Percentiles rank a stretch among this genome's conserved stretches.
Conservation (phyloP, 306 rosid species). For the Pachyrhizus erosus region DNA sequence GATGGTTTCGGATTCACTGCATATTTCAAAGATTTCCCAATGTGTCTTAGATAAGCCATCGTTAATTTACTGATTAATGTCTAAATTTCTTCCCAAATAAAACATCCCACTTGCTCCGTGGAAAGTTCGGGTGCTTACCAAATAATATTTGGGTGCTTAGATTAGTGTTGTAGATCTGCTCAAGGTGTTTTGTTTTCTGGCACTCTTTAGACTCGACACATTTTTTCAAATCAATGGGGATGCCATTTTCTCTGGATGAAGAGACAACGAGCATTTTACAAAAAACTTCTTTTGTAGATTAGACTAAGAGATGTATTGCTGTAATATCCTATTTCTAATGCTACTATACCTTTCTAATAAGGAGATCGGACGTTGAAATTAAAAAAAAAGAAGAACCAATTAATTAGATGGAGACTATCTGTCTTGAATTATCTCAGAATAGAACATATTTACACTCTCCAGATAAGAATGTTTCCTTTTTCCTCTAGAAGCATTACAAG, state of each 20-base stretch:
- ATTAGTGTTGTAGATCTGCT: background rate
- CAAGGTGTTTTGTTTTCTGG: constrained; percentile 14
- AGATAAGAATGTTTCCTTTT: background rate
- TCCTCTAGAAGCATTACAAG: background rate
- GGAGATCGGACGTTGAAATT: background rate
- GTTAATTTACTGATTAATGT: background rate
- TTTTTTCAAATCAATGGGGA: background rate
- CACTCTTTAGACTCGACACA: background rate
- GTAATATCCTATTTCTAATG: background rate
- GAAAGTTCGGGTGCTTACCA: background rate
- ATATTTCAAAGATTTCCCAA: constrained; percentile 34
- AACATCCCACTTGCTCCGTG: background rate
- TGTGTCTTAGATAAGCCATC: constrained; percentile 17
- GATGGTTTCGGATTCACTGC: constrained; percentile 8
- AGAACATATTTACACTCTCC: background rate
- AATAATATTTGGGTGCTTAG: constrained; percentile 14
- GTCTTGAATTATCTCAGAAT: background rate
- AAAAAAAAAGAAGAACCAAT: background rate
- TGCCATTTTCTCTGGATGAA: constrained; percentile 15
- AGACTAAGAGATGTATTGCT: background rate
- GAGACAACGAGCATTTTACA: background rate
- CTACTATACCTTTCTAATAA: background rate
- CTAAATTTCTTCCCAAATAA: constrained; percentile 1
- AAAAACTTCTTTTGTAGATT: background rate
- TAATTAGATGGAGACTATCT: background rate